A percentile compares a stretch with the other conserved stretches of the same genome.
These are phyloP conservation scores for Isatis tinctoria DNA, from an alignment of 345 rosid species.

Conservation along the genomic window DNA sequence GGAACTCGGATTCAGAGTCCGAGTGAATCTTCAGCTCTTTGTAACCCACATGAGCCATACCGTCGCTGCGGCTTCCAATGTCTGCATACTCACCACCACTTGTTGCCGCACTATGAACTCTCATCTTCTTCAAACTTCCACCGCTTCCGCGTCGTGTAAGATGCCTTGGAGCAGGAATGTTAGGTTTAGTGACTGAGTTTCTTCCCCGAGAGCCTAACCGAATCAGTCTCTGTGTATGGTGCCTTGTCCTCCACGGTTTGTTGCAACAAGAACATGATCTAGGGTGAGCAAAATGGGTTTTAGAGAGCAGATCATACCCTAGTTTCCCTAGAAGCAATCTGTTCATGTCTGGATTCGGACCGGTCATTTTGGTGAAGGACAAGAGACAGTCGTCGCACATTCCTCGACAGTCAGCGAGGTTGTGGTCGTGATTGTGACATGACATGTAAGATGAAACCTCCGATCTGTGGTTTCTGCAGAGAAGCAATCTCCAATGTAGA, in stretches of 20 bases:
- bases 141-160: constrained; percentile 29
- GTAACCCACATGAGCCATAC: constrained; percentile 48
- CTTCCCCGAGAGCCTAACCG: constrained; percentile 32
- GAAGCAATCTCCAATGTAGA: constrained; percentile 44
- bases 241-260: constrained; percentile 47
- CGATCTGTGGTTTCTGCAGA: constrained; percentile 59
- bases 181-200: constrained; percentile 26
- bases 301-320: constrained; percentile 42
- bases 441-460: constrained; percentile 58
- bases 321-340: constrained; percentile 43
- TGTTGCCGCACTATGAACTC: constrained; percentile 28
- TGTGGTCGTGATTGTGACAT: constrained; percentile 55
- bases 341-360: constrained; percentile 47
- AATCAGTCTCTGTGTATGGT: constrained; percentile 33
- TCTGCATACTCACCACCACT: constrained; percentile 16
- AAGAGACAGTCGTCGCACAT: constrained; percentile 68
- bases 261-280: constrained; percentile 60
- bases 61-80: constrained; percentile 35
- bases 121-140: constrained; percentile 39
- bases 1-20: constrained; percentile 50
- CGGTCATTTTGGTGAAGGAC: constrained; percentile 47
- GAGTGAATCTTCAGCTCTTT: constrained; percentile 51
- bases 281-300: constrained; percentile 28
- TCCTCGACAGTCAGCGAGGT: constrained; percentile 50
- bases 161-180: constrained; percentile 31